These are phyloP conservation scores for Priceomyces castillae DNA, from an alignment of 805 yeast species.

Conservation along the genomic window DNA sequence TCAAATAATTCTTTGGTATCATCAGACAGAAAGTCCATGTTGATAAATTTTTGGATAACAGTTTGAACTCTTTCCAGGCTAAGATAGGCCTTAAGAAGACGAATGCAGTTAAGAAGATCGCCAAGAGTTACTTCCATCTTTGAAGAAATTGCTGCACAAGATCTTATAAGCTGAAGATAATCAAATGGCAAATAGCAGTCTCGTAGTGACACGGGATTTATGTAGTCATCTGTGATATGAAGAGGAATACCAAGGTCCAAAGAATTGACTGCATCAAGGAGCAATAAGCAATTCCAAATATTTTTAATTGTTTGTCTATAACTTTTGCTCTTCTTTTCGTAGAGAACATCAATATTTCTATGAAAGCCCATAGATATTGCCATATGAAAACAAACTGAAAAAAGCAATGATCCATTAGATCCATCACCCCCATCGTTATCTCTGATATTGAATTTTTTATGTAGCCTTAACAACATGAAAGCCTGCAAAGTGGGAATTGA, in stretches of 20 bases:
- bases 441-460: constrained; percentile 2
- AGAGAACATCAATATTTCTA: constrained; percentile 2
- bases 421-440: constrained; percentile 6
- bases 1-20: not conserved
- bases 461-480: not conserved
- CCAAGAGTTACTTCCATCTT: not conserved
- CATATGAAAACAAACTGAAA: constrained; percentile 5
- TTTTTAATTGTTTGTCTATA: not conserved
- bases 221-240: constrained; percentile 2
- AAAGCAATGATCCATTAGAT: constrained; percentile 1
- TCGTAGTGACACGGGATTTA: not conserved
- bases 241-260: constrained; percentile 5
- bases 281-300: constrained; percentile 3
- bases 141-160: not conserved
- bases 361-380: constrained; percentile 6
- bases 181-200: not conserved
- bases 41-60: not conserved
- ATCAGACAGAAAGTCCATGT: not conserved
- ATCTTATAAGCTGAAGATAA: not conserved
- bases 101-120: constrained; percentile 2
- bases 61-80: not conserved
- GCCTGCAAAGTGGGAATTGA: constrained; percentile 4
- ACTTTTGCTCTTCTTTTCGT: not conserved
- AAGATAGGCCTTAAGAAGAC: not conserved
- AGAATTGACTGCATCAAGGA: constrained; percentile 3